A percentile compares a stretch with the other conserved stretches of the same genome.
phyloP scores from a whole-genome alignment of 768 basidiomycete genomes.

The Phanerodontia chrysosporium region DNA sequence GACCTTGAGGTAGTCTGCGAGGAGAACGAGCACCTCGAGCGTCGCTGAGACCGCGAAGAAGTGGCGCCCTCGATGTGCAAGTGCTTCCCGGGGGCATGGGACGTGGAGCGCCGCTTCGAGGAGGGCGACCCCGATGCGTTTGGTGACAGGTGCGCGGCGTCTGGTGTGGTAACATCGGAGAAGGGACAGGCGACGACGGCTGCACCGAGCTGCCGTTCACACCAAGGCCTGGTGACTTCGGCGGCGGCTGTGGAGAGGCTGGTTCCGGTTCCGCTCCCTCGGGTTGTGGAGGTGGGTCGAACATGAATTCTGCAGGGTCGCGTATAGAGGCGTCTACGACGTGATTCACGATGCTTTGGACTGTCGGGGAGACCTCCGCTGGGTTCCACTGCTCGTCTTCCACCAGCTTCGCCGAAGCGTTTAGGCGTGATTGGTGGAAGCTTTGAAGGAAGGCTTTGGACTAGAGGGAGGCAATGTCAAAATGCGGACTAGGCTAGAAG shows the following conservation, averaged over 20 bases:
- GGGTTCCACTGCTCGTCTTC: conserved; percentile 96
- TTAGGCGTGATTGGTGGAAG: conserved; percentile 81
- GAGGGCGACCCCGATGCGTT: conserved; percentile 13
- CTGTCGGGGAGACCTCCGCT: conserved; percentile 57
- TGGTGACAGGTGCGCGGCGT: conserved; percentile 5
- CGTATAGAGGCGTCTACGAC: conserved; percentile 78
- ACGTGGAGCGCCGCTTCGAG: conserved; percentile 12
- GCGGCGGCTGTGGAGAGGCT: conserved; percentile 21
- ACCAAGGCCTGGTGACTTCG: conserved; percentile 15
- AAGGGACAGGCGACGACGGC: conserved; percentile 19
- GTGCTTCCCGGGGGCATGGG: conserved; percentile 41
- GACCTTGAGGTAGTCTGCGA: conserved; percentile 83
- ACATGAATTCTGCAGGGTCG: conserved; percentile 68
- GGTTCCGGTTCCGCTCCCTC: conserved; percentile 19
- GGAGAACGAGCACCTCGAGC: conserved; percentile 61
- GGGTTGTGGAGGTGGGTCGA: conserved; percentile 26
- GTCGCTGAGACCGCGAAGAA: conserved; percentile 90
- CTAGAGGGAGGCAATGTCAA: conserved; percentile 31
- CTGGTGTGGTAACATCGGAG: conserved; percentile 17
- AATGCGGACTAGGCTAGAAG: background rate
- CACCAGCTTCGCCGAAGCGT: conserved; percentile 80
- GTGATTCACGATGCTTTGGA: conserved; percentile 71
- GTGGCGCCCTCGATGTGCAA: conserved; percentile 77
- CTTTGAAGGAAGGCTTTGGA: conserved; percentile 82
- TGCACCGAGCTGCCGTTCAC: conserved; percentile 11